phyloP scores from a whole-genome alignment of 441 rosid genomes.

The Erodium texanum region DNA sequence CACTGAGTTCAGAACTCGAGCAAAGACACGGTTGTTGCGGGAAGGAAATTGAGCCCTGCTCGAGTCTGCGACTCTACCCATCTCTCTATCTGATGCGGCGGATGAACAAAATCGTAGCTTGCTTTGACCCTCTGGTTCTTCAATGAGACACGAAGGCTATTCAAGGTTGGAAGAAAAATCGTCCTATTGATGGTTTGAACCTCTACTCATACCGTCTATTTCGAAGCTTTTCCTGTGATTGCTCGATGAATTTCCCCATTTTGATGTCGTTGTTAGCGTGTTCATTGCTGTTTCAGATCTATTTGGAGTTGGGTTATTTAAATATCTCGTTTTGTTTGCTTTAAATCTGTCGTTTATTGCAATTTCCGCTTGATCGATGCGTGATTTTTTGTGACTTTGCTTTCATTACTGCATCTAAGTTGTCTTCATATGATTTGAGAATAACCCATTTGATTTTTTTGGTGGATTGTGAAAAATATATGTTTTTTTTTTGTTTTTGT shows the following conservation, averaged over 20 bases:
- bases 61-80: neutral
- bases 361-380: neutral
- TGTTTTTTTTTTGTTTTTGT: neutral
- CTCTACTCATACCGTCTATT: neutral
- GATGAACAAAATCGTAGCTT: neutral
- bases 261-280: neutral
- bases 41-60: neutral
- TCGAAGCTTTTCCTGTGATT: neutral
- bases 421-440: neutral
- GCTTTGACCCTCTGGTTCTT: neutral
- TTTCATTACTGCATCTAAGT: neutral
- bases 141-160: neutral
- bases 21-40: neutral
- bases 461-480: neutral
- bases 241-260: neutral
- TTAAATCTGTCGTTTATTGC: neutral
- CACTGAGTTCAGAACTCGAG: neutral
- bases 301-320: neutral
- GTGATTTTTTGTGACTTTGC: neutral
- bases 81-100: neutral
- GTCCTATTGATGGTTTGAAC: neutral
- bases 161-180: neutral
- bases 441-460: constrained; percentile 3
- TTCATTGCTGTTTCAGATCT: neutral
- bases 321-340: neutral